Percentiles rank a stretch among this genome's conserved stretches.
Conservation (phyloP, 805 yeast species). For the Scheffersomyces lignosus region DNA sequence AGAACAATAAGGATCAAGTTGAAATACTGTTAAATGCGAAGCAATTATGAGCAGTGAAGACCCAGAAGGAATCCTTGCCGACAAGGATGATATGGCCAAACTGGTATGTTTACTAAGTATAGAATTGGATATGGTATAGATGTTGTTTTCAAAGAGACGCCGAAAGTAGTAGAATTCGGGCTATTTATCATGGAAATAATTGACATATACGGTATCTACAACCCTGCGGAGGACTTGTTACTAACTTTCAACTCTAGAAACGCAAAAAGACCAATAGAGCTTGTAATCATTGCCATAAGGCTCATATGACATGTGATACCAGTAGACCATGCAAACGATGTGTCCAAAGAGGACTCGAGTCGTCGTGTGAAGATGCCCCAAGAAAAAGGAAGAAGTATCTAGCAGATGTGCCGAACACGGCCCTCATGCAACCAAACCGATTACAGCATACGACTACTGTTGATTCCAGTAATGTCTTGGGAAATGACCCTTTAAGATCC, state of each 20-base stretch:
- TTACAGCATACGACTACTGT: neutral
- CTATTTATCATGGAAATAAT: no score
- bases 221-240: no score
- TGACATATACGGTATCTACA: no score
- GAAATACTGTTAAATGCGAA: no score
- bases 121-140: no score
- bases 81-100: no score
- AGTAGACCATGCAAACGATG: slow-evolving; percentile 84
- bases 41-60: no score
- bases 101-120: no score
- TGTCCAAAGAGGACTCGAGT: slow-evolving; percentile 61
- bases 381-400: slow-evolving; percentile 82
- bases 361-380: slow-evolving; percentile 85
- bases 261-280: slow-evolving; percentile 78
- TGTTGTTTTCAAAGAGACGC: no score
- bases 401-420: slow-evolving; percentile 51
- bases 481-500: neutral
- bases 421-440: slow-evolving; percentile 7
- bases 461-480: neutral
- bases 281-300: slow-evolving; percentile 85
- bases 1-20: no score
- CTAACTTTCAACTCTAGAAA: slow-evolving; percentile 23
- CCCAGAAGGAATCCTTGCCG: no score
- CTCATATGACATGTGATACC: slow-evolving; percentile 90
- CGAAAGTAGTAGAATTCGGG: no score